Percentiles rank a stretch among this genome's conserved stretches.
phyloP scores from a whole-genome alignment of 306 rosid species.

The barrel medic (Medicago truncatula) region MtrunA17r5.0-ANR NC_053045.1:37216501-37217000 shows the following conservation, averaged over 20 bases:
- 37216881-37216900: conserved; percentile 36
- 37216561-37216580: conserved; percentile 49
- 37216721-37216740: conserved; percentile 61
- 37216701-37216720: conserved; percentile 51
- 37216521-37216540: conserved; percentile 40
- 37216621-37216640: conserved; percentile 33
- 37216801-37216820: conserved; percentile 51
- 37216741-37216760: neutral
- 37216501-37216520: conserved; percentile 50
- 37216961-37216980: conserved; percentile 69
- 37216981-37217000: neutral
- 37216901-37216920: conserved; percentile 47
- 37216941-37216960: conserved; percentile 64
- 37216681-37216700: conserved; percentile 40
- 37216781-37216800: conserved; percentile 50
- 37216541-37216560: conserved; percentile 56
- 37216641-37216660: conserved; percentile 41
- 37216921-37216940: conserved; percentile 46
- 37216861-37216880: conserved; percentile 39
- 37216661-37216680: conserved; percentile 51
- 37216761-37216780: conserved; percentile 42
- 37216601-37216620: conserved; percentile 48
- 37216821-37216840: conserved; percentile 67
- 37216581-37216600: conserved; percentile 60
- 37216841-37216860: conserved; percentile 40